Conservation (phyloP, 306 rosid species). For the Carpinus fangiana region DNA sequence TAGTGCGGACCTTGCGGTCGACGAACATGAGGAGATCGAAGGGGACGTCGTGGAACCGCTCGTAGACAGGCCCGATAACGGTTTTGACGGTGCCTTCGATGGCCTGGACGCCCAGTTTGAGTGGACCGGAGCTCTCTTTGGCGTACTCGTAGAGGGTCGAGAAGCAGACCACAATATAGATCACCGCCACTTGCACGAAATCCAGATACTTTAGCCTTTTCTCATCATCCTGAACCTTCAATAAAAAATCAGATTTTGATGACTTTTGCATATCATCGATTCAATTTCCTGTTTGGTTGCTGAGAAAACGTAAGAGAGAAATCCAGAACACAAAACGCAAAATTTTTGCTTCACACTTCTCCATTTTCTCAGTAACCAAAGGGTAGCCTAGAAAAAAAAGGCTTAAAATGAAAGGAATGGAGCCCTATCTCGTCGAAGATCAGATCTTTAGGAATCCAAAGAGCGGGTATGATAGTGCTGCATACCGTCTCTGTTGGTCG, state of each 20-base stretch:
- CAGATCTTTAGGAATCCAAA: background rate
- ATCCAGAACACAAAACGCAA: background rate
- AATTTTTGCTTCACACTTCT: too few species aligned
- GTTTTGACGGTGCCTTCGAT: slow-evolving; percentile 49
- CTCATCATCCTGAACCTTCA: slow-evolving; percentile 31
- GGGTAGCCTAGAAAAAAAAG: too few species aligned
- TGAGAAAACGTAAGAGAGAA: background rate
- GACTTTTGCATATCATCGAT: background rate
- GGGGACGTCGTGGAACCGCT: slow-evolving; percentile 50
- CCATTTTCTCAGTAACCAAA: too few species aligned
- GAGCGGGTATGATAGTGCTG: background rate
- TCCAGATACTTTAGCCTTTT: slow-evolving; percentile 45
- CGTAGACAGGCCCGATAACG: slow-evolving; percentile 52
- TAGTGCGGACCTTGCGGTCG: slow-evolving; percentile 45
- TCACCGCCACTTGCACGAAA: slow-evolving; percentile 47
- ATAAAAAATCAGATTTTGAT: background rate
- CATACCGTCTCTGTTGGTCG: slow-evolving; percentile 25
- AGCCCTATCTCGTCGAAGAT: background rate
- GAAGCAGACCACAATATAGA: slow-evolving; percentile 35
- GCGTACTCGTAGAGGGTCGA: slow-evolving; percentile 44
- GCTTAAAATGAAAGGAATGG: background rate
- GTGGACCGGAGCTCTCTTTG: slow-evolving; percentile 53
- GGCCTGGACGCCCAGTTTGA: slow-evolving; percentile 47
- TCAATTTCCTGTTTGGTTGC: background rate
- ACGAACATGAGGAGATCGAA: slow-evolving; percentile 41